phyloP scores from a whole-genome alignment of 148 eudicot species.

The Vaccinium myrtillus region DNA sequence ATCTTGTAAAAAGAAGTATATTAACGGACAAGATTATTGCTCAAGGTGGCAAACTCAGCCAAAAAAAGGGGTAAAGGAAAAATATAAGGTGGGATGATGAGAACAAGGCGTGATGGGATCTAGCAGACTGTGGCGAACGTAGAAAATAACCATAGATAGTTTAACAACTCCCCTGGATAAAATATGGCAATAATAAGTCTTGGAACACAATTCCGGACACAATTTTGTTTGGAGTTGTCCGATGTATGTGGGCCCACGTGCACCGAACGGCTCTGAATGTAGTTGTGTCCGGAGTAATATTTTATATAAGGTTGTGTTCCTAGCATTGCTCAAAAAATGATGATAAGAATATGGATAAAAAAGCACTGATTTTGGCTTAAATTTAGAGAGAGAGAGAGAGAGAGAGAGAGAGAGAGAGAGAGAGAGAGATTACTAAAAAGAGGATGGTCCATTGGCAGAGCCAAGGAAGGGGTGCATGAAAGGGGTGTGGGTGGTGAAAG shows the following conservation, averaged over 20 bases:
- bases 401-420: not conserved
- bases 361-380: not conserved
- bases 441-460: not conserved
- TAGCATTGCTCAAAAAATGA: not conserved
- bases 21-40: no score
- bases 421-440: not conserved
- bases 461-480: not conserved
- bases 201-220: no score
- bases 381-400: not conserved
- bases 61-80: not conserved
- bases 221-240: no score
- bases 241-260: no score
- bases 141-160: not conserved
- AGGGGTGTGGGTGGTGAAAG: not conserved
- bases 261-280: no score
- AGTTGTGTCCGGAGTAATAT: no score
- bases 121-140: not conserved
- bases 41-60: no score
- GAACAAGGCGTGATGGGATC: not conserved
- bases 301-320: no score
- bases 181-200: no score
- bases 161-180: not conserved
- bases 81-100: not conserved
- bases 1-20: no score
- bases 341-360: not conserved